These are phyloP conservation scores for Ganoderma sinense DNA, from an alignment of 1,284 basidiomycete genomes.

Conservation along the genomic window DNA sequence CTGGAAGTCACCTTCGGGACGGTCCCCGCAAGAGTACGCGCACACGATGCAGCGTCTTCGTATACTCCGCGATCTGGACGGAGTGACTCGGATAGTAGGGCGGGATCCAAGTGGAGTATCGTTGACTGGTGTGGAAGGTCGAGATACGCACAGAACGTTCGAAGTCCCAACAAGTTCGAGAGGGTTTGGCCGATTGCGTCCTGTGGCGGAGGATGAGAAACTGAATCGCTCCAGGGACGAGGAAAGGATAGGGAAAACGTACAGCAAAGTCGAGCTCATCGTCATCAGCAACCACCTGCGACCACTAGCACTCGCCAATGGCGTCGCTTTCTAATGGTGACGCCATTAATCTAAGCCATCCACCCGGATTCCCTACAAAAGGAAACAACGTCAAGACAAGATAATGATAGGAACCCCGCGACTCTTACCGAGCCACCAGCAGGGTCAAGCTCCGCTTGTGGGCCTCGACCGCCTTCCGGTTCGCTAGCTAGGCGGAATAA, in stretches of 20 bases:
- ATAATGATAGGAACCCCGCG: too few relatives aligned
- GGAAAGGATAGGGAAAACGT: not conserved
- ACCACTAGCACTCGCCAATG: too few relatives aligned
- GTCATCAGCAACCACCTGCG: not conserved
- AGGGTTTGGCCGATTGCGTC: not conserved
- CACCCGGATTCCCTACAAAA: too few relatives aligned
- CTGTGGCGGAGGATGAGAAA: not conserved
- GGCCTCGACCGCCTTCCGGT: too few relatives aligned
- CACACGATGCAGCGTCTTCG: not conserved
- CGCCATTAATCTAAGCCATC: too few relatives aligned
- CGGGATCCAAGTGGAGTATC: not conserved
- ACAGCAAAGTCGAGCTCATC: not conserved
- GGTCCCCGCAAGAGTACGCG: not conserved
- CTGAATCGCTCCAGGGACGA: not conserved
- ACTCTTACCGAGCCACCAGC: too few relatives aligned
- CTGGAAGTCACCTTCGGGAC: not conserved
- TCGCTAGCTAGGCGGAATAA: too few relatives aligned
- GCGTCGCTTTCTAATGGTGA: too few relatives aligned
- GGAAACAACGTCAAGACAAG: too few relatives aligned
- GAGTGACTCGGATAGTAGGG: too few relatives aligned
- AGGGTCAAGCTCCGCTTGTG: too few relatives aligned
- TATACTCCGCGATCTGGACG: not conserved
- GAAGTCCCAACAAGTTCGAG: not conserved
- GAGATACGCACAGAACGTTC: not conserved
- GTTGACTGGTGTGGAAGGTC: not conserved